Conservation (phyloP, 768 basidiomycete genomes). For the Gymnopilus junonius region DNA sequence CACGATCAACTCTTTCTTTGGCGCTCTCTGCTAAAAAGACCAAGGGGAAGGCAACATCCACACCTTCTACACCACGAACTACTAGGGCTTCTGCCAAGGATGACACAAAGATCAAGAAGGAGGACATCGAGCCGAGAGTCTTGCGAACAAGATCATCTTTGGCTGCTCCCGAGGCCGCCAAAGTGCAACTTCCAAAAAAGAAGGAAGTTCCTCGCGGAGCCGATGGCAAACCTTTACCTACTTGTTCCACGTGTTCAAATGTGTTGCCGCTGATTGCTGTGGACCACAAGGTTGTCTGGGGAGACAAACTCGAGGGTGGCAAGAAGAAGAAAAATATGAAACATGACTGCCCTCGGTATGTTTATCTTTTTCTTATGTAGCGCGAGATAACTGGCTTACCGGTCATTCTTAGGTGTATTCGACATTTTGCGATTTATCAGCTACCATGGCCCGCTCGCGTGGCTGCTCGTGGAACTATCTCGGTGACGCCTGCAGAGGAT, state of each 20-base stretch:
- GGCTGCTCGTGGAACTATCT: slow-evolving; percentile 48
- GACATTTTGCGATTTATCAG: slow-evolving; percentile 79
- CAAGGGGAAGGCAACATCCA: slow-evolving; percentile 44
- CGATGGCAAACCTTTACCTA: slow-evolving; percentile 71
- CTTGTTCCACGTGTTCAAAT: slow-evolving; percentile 72
- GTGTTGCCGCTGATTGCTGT: slow-evolving; percentile 78
- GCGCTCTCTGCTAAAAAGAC: slow-evolving; percentile 32
- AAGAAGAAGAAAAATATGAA: slow-evolving; percentile 66
- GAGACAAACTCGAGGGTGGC: slow-evolving; percentile 56
- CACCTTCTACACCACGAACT: slow-evolving; percentile 35
- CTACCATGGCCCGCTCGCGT: slow-evolving; percentile 72
- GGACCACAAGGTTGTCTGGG: slow-evolving; percentile 78
- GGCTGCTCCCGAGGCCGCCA: slow-evolving; percentile 37
- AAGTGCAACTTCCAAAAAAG: slow-evolving; percentile 37
- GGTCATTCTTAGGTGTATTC: slow-evolving; percentile 62
- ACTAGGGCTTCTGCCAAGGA: slow-evolving; percentile 30
- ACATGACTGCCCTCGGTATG: slow-evolving; percentile 78
- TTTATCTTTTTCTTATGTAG: slow-evolving; percentile 12
- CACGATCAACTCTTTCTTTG: slow-evolving; percentile 37
- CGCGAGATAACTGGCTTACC: neutral
- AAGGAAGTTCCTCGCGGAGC: slow-evolving; percentile 55
- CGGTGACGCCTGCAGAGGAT: slow-evolving; percentile 57
- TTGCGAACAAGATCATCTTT: slow-evolving; percentile 52
- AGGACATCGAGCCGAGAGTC: slow-evolving; percentile 55
- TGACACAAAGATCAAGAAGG: slow-evolving; percentile 46